Percentiles rank a stretch among this genome's conserved stretches.
phyloP scores from a whole-genome alignment of 129 eudicot genomes.

The Pulicaria dysenterica region DNA sequence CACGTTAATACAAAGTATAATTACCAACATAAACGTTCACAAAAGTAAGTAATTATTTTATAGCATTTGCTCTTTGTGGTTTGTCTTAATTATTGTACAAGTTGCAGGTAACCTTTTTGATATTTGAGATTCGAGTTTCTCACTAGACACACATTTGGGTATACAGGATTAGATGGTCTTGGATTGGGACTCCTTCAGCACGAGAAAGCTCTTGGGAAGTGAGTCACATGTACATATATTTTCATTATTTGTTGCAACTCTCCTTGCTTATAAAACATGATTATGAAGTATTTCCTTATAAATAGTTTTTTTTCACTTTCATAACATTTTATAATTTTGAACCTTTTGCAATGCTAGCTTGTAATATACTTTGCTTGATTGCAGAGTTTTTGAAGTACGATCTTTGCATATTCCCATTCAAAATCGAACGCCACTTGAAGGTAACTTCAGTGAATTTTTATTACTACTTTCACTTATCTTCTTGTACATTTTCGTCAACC shows the following conservation, averaged over 20 bases:
- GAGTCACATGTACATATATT: slow-evolving; percentile 24
- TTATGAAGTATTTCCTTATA: background rate
- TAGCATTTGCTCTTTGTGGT: background rate
- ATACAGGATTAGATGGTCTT: slow-evolving; percentile 62
- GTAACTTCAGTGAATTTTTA: slow-evolving; percentile 8
- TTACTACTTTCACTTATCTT: background rate
- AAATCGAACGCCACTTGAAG: slow-evolving; percentile 65
- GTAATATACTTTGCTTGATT: background rate
- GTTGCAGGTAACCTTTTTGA: background rate
- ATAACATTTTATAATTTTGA: background rate
- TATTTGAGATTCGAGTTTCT: slow-evolving; percentile 12
- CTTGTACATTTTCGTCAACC: background rate
- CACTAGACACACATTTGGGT: background rate
- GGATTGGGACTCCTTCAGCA: slow-evolving; percentile 68
- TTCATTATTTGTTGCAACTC: background rate
- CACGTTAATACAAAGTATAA: too few relatives aligned
- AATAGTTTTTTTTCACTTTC: background rate
- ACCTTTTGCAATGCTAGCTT: slow-evolving; percentile 6
- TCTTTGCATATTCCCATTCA: slow-evolving; percentile 69
- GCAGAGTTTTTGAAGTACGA: slow-evolving; percentile 62
- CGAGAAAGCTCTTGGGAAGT: slow-evolving; percentile 65
- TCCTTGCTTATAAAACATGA: background rate
- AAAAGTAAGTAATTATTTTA: too few relatives aligned
- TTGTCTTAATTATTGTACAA: slow-evolving; percentile 8
- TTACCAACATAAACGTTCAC: too few relatives aligned